phyloP scores from a whole-genome alignment of 768 basidiomycete species.

The Russula sp. region DNA sequence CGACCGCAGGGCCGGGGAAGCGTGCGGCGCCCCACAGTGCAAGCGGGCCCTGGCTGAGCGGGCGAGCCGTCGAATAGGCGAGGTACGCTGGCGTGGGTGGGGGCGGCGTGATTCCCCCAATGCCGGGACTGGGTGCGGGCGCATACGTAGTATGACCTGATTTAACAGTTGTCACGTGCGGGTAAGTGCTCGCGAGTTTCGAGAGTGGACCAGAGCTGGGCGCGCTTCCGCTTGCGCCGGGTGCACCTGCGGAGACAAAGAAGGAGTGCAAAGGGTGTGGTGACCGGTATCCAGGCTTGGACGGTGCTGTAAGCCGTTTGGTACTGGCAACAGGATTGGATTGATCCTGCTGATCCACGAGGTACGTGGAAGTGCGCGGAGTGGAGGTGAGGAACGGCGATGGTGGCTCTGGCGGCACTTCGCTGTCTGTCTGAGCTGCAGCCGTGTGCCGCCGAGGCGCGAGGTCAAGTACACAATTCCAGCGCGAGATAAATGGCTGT shows the following conservation, averaged over 20 bases:
- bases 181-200: slow-evolving; percentile 15
- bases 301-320: slow-evolving; percentile 44
- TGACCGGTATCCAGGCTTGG: slow-evolving; percentile 28
- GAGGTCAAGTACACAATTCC: slow-evolving; percentile 90
- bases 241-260: slow-evolving; percentile 29
- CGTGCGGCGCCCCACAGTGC: slow-evolving; percentile 41
- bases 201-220: slow-evolving; percentile 4
- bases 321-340: slow-evolving; percentile 42
- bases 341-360: slow-evolving; percentile 5
- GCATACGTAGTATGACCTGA: neutral
- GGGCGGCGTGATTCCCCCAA: slow-evolving; percentile 22
- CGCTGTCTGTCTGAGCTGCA: neutral
- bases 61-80: slow-evolving; percentile 23
- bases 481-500: slow-evolving; percentile 69
- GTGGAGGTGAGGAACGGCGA: slow-evolving; percentile 60
- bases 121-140: neutral
- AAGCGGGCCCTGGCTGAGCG: slow-evolving; percentile 51
- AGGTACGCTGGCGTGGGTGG: slow-evolving; percentile 70
- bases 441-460: slow-evolving; percentile 30
- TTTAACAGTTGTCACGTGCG: slow-evolving; percentile 8
- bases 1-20: slow-evolving; percentile 53
- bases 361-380: slow-evolving; percentile 18
- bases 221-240: slow-evolving; percentile 24
- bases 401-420: slow-evolving; percentile 58
- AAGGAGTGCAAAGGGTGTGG: slow-evolving; percentile 28